These are phyloP conservation scores for Trametes polyzona DNA, from an alignment of 1,284 basidiomycete species.

Conservation along the genomic window DNA sequence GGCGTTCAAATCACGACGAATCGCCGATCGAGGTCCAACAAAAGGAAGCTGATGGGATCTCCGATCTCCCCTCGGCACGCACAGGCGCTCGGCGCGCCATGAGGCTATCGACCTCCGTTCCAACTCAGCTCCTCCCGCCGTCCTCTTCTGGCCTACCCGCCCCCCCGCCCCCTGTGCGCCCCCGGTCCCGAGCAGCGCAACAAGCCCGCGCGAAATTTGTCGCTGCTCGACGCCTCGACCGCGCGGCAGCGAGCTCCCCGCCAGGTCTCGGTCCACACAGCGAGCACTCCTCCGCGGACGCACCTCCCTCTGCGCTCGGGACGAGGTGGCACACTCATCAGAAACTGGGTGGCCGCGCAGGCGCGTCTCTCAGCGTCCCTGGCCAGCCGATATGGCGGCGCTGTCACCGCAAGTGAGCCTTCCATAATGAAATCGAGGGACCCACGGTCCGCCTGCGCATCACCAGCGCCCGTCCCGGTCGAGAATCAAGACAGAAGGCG, in stretches of 20 bases:
- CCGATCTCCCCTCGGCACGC: slow-evolving; percentile 13
- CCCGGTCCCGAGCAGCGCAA: slow-evolving; percentile 4
- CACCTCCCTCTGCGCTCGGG: too few species aligned
- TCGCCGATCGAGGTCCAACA: slow-evolving; percentile 25
- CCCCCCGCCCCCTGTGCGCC: not conserved
- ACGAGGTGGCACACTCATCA: slow-evolving; percentile 11
- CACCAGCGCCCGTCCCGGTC: not conserved
- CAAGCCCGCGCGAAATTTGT: not conserved
- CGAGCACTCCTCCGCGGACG: not conserved
- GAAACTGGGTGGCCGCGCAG: slow-evolving; percentile 8
- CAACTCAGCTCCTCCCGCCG: slow-evolving; percentile 16
- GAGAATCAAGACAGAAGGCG: slow-evolving; percentile 13
- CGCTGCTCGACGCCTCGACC: not conserved
- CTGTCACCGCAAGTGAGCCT: not conserved
- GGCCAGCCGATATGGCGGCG: not conserved
- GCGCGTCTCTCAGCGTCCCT: not conserved
- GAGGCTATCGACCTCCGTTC: slow-evolving; percentile 26
- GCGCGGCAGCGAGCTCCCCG: not conserved
- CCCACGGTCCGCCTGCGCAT: slow-evolving; percentile 3
- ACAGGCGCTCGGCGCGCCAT: slow-evolving; percentile 11
- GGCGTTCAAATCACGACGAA: slow-evolving; percentile 21
- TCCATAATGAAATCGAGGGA: slow-evolving; percentile 15
- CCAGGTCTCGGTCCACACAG: not conserved
- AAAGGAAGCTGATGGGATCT: slow-evolving; percentile 21
- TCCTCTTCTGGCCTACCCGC: slow-evolving; percentile 5